phyloP scores from a whole-genome alignment of 768 basidiomycete genomes.

The Rhizopogon sp. region DNA sequence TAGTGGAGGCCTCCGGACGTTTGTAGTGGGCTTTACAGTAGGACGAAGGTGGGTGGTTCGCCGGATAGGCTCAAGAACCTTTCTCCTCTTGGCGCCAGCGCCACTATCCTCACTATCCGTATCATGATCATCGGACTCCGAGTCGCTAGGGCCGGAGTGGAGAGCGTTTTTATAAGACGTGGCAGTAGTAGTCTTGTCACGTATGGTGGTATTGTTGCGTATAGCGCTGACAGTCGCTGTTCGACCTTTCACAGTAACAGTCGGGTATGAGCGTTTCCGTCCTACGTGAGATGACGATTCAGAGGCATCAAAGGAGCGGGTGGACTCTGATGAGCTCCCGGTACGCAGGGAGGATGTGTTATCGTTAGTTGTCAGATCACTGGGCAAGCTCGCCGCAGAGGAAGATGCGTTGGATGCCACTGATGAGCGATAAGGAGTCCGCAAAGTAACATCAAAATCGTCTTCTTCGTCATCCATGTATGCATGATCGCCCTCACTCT shows the following conservation, averaged over 20 bases:
- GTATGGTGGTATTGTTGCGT: constrained; percentile 20
- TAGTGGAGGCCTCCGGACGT: constrained; percentile 10
- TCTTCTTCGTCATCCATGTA: constrained; percentile 43
- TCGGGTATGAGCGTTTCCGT: constrained; percentile 33
- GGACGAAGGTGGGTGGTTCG: constrained; percentile 25
- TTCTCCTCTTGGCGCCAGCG: constrained; percentile 19
- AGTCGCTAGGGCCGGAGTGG: constrained; percentile 18
- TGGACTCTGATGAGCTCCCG: constrained; percentile 38
- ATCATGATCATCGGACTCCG: constrained; percentile 7
- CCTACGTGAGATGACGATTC: constrained; percentile 34
- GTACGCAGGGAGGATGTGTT: constrained; percentile 34
- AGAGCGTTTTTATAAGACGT: constrained; percentile 7
- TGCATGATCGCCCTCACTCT: constrained; percentile 18
- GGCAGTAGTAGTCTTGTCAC: constrained; percentile 13
- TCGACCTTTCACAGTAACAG: constrained; percentile 3
- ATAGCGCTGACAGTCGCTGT: constrained; percentile 5
- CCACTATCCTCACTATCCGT: constrained; percentile 6
- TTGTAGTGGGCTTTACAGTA: constrained; percentile 6
- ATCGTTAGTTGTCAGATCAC: constrained; percentile 33
- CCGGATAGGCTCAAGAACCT: constrained; percentile 18
- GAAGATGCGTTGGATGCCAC: constrained; percentile 17
- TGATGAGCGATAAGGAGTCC: constrained; percentile 45
- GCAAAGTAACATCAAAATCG: constrained; percentile 61
- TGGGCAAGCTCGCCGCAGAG: constrained; percentile 21
- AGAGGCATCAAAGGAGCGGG: constrained; percentile 23